These are phyloP conservation scores for Fusarium sp. DNA, from an alignment of 2,329 filamentous ascomycete genomes.

Conservation along the genomic window DNA sequence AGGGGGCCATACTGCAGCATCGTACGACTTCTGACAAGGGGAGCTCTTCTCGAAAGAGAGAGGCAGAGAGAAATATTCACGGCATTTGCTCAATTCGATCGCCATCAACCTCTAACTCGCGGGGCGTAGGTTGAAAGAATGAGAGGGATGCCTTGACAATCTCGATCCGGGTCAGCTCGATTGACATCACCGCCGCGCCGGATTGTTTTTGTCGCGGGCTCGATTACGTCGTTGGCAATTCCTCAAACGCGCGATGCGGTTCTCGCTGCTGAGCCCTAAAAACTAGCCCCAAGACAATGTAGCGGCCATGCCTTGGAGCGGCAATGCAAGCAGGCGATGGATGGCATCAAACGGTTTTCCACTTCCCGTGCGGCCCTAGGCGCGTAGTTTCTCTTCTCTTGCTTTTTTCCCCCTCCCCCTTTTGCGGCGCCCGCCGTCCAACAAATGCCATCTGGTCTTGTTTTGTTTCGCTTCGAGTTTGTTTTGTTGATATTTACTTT, in stretches of 20 bases:
- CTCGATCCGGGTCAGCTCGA: constrained; percentile 6
- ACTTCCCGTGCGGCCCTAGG: neutral
- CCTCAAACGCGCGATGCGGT: constrained; percentile 1
- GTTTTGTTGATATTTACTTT: constrained; percentile 28
- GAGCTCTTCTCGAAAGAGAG: neutral
- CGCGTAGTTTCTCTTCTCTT: constrained; percentile 4
- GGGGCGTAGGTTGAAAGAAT: neutral
- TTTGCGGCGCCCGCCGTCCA: neutral
- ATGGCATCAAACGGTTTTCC: constrained; percentile 11
- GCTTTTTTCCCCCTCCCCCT: neutral
- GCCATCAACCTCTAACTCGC: neutral
- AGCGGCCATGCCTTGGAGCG: neutral
- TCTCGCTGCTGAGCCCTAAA: neutral
- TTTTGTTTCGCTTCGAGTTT: constrained; percentile 25
- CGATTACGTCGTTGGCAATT: constrained; percentile 8
- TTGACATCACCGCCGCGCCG: constrained; percentile 13
- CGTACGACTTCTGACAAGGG: constrained; percentile 4
- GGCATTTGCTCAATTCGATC: constrained; percentile 7
- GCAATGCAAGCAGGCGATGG: constrained; percentile 2
- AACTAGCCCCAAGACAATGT: constrained; percentile 5
- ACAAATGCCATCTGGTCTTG: constrained; percentile 8
- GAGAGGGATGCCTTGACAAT: neutral
- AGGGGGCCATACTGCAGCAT: neutral
- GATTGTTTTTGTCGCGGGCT: neutral
- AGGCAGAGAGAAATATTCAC: neutral